Conservation (phyloP, 2,329 filamentous ascomycete genomes). For the Stagonosporopsis vannaccii region DNA sequence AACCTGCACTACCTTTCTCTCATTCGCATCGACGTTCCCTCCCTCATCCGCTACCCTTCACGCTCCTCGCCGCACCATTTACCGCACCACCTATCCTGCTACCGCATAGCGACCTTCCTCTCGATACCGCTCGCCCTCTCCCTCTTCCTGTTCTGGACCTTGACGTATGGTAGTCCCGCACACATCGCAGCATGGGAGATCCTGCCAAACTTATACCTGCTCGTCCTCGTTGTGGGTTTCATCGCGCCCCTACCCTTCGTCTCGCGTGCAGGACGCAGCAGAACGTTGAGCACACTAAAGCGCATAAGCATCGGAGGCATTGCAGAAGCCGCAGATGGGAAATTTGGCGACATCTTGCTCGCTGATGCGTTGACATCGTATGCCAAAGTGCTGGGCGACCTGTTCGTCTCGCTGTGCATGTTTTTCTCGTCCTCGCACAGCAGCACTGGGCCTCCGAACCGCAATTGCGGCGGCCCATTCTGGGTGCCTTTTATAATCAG, state of each 20-base stretch:
- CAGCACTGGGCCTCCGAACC: conserved; percentile 81
- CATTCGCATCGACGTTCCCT: conserved; percentile 84
- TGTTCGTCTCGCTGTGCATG: conserved; percentile 92
- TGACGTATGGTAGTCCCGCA: conserved; percentile 73
- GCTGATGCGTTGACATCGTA: conserved; percentile 96
- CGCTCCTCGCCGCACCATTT: conserved; percentile 74
- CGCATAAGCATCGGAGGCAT: conserved; percentile 86
- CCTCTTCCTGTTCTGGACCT: conserved; percentile 81
- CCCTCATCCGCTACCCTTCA: conserved; percentile 83
- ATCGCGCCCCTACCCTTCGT: conserved; percentile 73
- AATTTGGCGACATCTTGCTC: conserved; percentile 92
- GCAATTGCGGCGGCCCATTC: conserved; percentile 78
- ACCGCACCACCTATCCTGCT: conserved; percentile 81
- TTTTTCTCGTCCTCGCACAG: conserved; percentile 75
- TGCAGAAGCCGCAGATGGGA: conserved; percentile 84
- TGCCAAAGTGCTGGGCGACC: conserved; percentile 86
- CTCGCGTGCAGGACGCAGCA: conserved; percentile 73
- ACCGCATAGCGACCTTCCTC: conserved; percentile 81
- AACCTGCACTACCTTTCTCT: conserved; percentile 88
- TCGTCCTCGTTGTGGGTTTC: conserved; percentile 74
- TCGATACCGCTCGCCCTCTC: conserved; percentile 74
- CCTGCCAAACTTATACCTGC: conserved; percentile 83
- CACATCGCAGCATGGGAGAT: conserved; percentile 82
- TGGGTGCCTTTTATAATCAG: conserved; percentile 86
- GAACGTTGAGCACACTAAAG: conserved; percentile 77